phyloP scores from a whole-genome alignment of 768 basidiomycete species.

The Podaxis sp. region DNA sequence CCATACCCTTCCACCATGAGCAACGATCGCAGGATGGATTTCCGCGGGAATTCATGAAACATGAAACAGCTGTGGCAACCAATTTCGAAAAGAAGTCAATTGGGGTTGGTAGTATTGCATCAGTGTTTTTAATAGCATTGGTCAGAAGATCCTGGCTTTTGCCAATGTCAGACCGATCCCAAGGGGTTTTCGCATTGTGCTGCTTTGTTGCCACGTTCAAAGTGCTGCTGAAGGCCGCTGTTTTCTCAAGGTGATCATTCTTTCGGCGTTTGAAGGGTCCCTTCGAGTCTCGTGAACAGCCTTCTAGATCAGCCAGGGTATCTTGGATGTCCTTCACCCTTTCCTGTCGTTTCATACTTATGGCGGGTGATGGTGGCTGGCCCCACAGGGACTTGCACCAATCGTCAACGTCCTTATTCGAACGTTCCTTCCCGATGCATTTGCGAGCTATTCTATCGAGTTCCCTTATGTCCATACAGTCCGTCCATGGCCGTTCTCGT shows the following conservation, averaged over 20 bases:
- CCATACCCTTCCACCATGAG: conserved; percentile 24
- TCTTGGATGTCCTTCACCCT: conserved; percentile 10
- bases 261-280: background rate
- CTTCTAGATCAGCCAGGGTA: background rate
- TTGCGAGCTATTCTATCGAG: conserved; percentile 53
- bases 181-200: background rate
- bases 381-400: conserved; percentile 31
- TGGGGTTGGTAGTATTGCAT: background rate
- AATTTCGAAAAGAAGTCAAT: conserved; percentile 2
- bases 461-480: conserved; percentile 43
- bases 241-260: background rate
- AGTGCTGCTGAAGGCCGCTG: background rate
- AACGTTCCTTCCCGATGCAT: conserved; percentile 47
- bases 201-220: background rate
- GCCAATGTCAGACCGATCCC: background rate
- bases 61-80: conserved; percentile 20
- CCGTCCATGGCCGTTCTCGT: conserved; percentile 61
- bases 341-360: conserved; percentile 41
- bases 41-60: conserved; percentile 19
- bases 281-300: background rate
- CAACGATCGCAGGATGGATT: conserved; percentile 18
- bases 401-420: conserved; percentile 48
- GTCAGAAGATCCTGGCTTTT: background rate
- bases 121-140: background rate
- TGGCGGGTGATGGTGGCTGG: conserved; percentile 33